Base-by-base conservation (phyloP, 805 yeast genomes). In the Jamesozyma hellenica region DNA sequence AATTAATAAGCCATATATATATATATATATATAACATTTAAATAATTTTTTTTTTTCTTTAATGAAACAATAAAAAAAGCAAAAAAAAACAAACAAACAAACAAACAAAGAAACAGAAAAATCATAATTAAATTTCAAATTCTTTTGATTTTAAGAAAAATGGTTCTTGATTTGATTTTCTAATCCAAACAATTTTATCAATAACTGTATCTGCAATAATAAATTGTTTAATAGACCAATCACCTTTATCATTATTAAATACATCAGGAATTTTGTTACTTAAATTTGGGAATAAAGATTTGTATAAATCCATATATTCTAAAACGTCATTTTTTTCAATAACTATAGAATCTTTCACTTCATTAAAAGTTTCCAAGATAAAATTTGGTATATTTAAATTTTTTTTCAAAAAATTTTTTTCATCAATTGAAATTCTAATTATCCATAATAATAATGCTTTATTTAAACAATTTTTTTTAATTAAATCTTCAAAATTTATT, bases 401-500 rank as follows among this genome's bases (percentile, higher is more conserved):
- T 30, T 54, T 57, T 28, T 61, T 56, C 16, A 53, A 53, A 5
- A 23, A 16, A 13, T 33, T 19, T 1, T 43, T 26, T 28, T 64
- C 70, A 8, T 53, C 52, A 15, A 78, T 80, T 41, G 66, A 62
- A 42, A 74, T 70, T 48, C 86, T 66, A 28, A 82, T 72, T 19
- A 82, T 62, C 75, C 80, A 82, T 30, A 82, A 56, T 16, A 79
- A 55, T 56, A 82, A 63, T 2, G 72, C 71, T 47, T 78, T 81
- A 41, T 77, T 79, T 42, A 75, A 60, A 34, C 75, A 66, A 32
- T 68, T 65, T 32, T 72, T 64, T 7, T 61, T 60, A 2, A 69
- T 50, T 13, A 82, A 49, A 34, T 73, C 76, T 4, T 74, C 78
- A 48, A 70, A 76, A 16, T 67, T 65, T 3, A 71, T 57, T 10